Evolutionary conservation across 208 protist genomes (phyloP).

Genomic region (Porcisia hertigi): DNA sequence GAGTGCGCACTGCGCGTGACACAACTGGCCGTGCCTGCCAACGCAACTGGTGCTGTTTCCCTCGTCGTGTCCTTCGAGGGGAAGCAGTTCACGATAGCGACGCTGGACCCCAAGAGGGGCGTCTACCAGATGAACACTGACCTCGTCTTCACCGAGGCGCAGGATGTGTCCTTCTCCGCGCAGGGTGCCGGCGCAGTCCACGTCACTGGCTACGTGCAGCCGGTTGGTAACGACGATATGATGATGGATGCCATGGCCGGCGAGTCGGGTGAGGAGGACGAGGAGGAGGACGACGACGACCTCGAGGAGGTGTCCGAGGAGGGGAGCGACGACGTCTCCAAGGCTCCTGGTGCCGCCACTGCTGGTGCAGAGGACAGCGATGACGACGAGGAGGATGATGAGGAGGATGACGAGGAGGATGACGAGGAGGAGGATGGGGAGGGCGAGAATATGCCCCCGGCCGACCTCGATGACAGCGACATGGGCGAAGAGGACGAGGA

Average conservation of each 20-base stretch:
- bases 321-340: constrained; percentile 35
- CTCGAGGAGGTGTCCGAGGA: constrained; percentile 34
- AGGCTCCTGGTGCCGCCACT: constrained; percentile 10
- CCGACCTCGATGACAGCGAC: constrained; percentile 28
- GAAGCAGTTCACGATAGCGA: constrained; percentile 89
- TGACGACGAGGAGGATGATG: constrained; percentile 25
- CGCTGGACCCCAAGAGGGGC: constrained; percentile 83
- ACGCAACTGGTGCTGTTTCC: constrained; percentile 75
- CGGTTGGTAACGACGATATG: constrained; percentile 70
- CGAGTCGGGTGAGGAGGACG: constrained; percentile 30
- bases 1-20: constrained; percentile 86
- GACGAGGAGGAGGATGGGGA: constrained; percentile 48
- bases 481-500: constrained; percentile 32
- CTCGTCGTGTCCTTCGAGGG: constrained; percentile 79
- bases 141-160: constrained; percentile 85
- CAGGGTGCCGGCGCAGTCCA: constrained; percentile 77
- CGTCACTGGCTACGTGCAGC: constrained; percentile 87
- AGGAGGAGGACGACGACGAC: constrained; percentile 54
- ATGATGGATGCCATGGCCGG: constrained; percentile 48
- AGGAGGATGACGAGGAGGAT: constrained; percentile 24
- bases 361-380: constrained; percentile 30
- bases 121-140: constrained; percentile 86
- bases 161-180: constrained; percentile 70
- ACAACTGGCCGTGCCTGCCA: constrained; percentile 83
- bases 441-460: constrained; percentile 14